A percentile compares a stretch with the other conserved stretches of the same genome.
Conservation (phyloP, 352 stramenopile genomes). For the Phytophthora palmivora region DNA sequence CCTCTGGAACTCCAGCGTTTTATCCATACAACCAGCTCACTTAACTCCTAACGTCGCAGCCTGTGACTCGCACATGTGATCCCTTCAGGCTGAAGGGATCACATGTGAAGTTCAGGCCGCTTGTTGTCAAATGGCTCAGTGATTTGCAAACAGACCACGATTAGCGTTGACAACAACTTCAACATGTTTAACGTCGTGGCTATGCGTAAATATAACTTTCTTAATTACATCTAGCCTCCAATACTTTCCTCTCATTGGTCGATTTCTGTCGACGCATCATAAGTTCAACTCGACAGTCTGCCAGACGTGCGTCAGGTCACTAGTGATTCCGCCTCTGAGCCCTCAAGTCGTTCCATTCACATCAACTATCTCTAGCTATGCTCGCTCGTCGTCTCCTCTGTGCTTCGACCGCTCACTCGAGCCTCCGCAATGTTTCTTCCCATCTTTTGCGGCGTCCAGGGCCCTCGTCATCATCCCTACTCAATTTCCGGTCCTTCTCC, state of each 20-base stretch:
- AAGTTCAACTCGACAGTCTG: slow-evolving; percentile 26
- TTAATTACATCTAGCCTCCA: slow-evolving; percentile 14
- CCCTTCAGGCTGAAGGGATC: too few species aligned
- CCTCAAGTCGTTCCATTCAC: too few species aligned
- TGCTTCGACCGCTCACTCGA: slow-evolving; percentile 18
- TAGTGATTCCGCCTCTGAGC: too few species aligned
- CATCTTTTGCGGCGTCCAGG: slow-evolving; percentile 5
- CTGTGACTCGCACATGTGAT: not conserved
- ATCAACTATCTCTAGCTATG: slow-evolving; percentile 7
- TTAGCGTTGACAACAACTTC: slow-evolving; percentile 13
- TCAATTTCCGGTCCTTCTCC: slow-evolving; percentile 32
- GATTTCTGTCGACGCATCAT: slow-evolving; percentile 3
- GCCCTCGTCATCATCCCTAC: slow-evolving; percentile 4
- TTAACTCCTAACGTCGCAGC: not conserved
- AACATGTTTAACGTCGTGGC: slow-evolving; percentile 14
- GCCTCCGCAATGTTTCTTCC: not conserved
- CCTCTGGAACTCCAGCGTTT: too few species aligned
- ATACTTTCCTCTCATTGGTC: slow-evolving; percentile 12
- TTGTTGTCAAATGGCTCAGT: slow-evolving; percentile 11
- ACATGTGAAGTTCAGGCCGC: not conserved
- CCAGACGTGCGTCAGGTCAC: slow-evolving; percentile 21
- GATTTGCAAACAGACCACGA: slow-evolving; percentile 20
- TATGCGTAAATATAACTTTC: slow-evolving; percentile 5
- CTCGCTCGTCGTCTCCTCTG: slow-evolving; percentile 38
- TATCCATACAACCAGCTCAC: not conserved